Evolutionary conservation across 2,329 filamentous ascomycete species (phyloP), one percentile per base, ranked within the genome.

Genomic region (Colletotrichum truncatum): DNA sequence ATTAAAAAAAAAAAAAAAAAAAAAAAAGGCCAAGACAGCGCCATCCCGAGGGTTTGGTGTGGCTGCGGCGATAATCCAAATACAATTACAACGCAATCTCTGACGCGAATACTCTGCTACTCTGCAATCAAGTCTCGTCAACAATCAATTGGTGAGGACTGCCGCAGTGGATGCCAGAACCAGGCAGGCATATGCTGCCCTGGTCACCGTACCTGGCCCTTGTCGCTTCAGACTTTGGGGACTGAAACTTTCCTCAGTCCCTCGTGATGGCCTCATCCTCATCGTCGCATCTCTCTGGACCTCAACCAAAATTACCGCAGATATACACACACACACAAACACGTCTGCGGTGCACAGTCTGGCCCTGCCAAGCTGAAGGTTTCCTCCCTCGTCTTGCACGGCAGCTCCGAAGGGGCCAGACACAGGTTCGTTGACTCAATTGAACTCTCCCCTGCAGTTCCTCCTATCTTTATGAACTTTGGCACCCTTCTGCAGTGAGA

Each of bases 261-360:
- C 58, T 66, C 63, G 43, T 51, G 51, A 66, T 63, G 57, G 63
- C 63, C 58, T 66, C 63, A 66, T 51, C 28, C 36, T 49, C 57
- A 14, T 63, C 57, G 63, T 66, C 57, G 51, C 57, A 56, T 63
- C 43, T 52, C 45, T 51, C 45, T 28, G 57, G 23, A n/a, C 34
- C 26, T 49, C 43, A 55, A 45, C 36, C 57, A 38, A 45, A 25
- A 36, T 56, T 63, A 32, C 46, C 45, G 21, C 43, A 52, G 54
- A 38, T 8, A 41, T 43, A 11, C 16, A 28, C 8, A 14, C 25
- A 8, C 18, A 8, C 25, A 7, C 36, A 21, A 34, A 34, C 10
- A 16, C 18, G 30, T 23, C 18, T 18, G 53, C 34, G 18, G 34
- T 53, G 49, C 32, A 18, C 28, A 39, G 9, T 18, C 23, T 53